Base-by-base conservation (phyloP, 164 flowering plant species). In the Chloranthus sessilifolius region DNA sequence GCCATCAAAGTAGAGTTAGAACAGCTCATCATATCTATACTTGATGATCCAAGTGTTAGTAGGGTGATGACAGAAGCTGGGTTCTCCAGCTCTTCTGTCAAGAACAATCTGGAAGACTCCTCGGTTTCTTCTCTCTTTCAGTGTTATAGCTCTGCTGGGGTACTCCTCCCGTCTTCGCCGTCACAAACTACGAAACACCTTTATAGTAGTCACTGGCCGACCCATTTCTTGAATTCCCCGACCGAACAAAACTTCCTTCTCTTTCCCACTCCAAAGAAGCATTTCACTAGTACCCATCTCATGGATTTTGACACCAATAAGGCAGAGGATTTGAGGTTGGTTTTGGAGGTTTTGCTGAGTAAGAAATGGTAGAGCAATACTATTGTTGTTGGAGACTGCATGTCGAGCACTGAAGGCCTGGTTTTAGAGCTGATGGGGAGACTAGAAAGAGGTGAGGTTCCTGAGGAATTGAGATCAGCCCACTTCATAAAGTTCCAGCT, bases 11-110 rank as follows among this genome's bases (percentile, higher is more conserved):
- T 92, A 0, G 95, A 88, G 79, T 43, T 86, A 2, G 95, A 88
- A 19, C 99, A 92, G 70, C 96, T 92, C 6, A 63, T 85, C 4
- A 63, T 88, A 24, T 92, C 99, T 1, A 88, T 92, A 31, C 54
- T 92, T 7, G 95, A 92, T 70, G 96, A 92, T 36, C 99, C 96
- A 3, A 83, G 94, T 58, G 99, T 92, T 3, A 88, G 96, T 56
- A 67, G 99, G 68, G 99, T 92, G 37, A 85, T 92, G 96, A 68
- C 85, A 47, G 99, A 88, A 48, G 99, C 99, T 57, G 96, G 98
- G 0, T 82, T 91, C 54, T 88, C 95, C 6, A 85, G 92, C 61
- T 77, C 90, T 34, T 49, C 69, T 14, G 82, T 85, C 9, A 91
- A 91, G 47, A 79, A 57, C 70, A 75, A 74, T 33, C 49, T 91